Base-by-base conservation (phyloP, 305 asterid species). In the Ilex paraguariensis region DNA sequence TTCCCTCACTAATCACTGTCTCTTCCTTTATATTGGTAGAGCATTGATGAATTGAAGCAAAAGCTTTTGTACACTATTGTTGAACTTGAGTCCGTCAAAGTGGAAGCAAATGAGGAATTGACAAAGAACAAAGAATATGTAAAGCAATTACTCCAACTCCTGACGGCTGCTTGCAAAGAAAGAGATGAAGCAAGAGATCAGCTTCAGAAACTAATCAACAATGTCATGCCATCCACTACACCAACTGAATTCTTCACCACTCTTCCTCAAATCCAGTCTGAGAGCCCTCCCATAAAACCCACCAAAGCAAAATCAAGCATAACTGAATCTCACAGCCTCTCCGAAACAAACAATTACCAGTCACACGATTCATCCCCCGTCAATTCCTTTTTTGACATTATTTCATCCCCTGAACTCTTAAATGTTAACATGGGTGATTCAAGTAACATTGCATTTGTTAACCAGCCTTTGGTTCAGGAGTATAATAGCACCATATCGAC, bases 111-210 rank as follows among this genome's bases (percentile, higher is more conserved):
- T 61, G 88, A 85, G 5, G 89, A 87, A 78, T 69, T 75, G 64
- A 63, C 59, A 54, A 85, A 74, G 58, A 83, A 75, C 81, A 75
- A 69, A 17, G 95, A 81, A 36, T 71, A 80, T 69, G 64, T 75
- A 12, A 81, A 73, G 57, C 85, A 80, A 62, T 54, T 91, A 10
- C 66, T 83, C 73, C 82, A 78, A 5, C 79, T 86, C 0, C 70
- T 86, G 7, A 79, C 77, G 15, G 66, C 51, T 32, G 81, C 83
- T 4, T 62, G 78, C 64, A 78, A 75, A 40, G 95, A 91, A 70
- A 71, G 98, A 66, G 96, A 91, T 57, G 90, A 86, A 75, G 96
- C 96, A 31, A 75, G 74, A 58, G 67, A 28, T n/a, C 83, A 83
- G 13, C 84, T 85, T 61, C 86, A 85, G 10, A 78, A 76, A 57